phyloP scores from a whole-genome alignment of 106 monocot genomes.

The Phalaenopsis aphrodite region DNA sequence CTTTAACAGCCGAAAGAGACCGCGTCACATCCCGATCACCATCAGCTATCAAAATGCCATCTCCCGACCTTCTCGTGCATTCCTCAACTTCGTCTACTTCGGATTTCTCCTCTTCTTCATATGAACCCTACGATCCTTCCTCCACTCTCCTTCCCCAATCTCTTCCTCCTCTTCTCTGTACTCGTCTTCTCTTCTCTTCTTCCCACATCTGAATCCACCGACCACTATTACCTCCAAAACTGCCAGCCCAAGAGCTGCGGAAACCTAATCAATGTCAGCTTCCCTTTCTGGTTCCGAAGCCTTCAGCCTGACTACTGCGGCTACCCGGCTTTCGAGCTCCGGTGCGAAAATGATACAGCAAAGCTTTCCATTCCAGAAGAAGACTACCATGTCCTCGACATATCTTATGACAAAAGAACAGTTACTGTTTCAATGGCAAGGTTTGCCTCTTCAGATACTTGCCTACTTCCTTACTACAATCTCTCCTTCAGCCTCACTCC shows the following conservation, averaged over 20 bases:
- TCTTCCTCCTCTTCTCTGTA: not conserved
- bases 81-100: not conserved
- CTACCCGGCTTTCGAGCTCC: constrained; percentile 19
- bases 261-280: constrained; percentile 18
- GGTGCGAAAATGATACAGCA: constrained; percentile 5
- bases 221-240: not conserved
- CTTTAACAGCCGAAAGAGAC: not conserved
- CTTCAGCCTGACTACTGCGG: constrained; percentile 25
- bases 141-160: not conserved
- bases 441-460: not conserved
- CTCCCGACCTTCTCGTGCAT: not conserved
- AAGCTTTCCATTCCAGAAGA: not conserved
- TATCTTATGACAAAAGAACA: constrained; percentile 28
- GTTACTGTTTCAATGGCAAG: not conserved
- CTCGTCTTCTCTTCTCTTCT: not conserved
- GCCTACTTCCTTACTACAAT: not conserved
- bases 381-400: constrained; percentile 13
- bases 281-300: constrained; percentile 26
- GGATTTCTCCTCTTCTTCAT: not conserved
- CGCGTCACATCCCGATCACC: not conserved
- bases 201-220: not conserved
- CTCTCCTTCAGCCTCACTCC: constrained; percentile 10
- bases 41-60: not conserved
- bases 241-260: constrained; percentile 21
- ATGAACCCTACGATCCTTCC: not conserved